Conservation (phyloP, 2,329 filamentous ascomycete species). For the Penicillium nordicum region DNA sequence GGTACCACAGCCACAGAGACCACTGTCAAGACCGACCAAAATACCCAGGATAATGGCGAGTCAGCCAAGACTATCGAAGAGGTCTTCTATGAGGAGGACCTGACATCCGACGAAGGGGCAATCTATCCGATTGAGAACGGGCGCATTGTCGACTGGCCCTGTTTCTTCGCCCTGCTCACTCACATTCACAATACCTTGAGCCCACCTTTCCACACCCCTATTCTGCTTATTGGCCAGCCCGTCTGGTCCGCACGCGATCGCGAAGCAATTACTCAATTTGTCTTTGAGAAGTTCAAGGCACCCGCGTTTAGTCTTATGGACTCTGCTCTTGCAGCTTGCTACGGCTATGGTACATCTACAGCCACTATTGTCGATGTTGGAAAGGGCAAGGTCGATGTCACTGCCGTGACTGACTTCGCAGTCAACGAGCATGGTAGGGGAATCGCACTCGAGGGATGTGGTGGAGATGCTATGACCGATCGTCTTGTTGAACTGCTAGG, state of each 20-base stretch:
- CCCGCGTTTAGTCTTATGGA: slow-evolving; percentile 89
- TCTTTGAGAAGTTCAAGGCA: slow-evolving; percentile 96
- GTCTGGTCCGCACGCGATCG: slow-evolving; percentile 86
- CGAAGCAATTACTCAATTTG: slow-evolving; percentile 84
- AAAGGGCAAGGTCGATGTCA: slow-evolving; percentile 87
- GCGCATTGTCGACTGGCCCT: slow-evolving; percentile 82
- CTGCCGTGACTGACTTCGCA: slow-evolving; percentile 78
- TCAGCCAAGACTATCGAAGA: slow-evolving; percentile 41
- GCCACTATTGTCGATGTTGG: slow-evolving; percentile 90
- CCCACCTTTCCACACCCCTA: slow-evolving; percentile 88
- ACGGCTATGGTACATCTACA: slow-evolving; percentile 75
- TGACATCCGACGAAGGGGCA: slow-evolving; percentile 80
- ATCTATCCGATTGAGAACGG: slow-evolving; percentile 82
- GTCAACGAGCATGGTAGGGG: slow-evolving; percentile 67
- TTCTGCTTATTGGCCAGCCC: slow-evolving; percentile 84
- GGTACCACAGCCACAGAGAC: slow-evolving; percentile 14
- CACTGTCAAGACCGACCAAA: slow-evolving; percentile 28
- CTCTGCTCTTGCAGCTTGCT: slow-evolving; percentile 75
- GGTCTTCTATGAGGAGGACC: slow-evolving; percentile 79
- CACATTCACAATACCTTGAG: slow-evolving; percentile 88
- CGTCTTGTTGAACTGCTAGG: slow-evolving; percentile 65
- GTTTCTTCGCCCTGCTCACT: slow-evolving; percentile 88
- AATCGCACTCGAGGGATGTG: slow-evolving; percentile 63
- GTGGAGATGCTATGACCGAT: slow-evolving; percentile 82
- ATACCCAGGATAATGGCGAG: slow-evolving; percentile 23